Evolutionary conservation across 768 basidiomycete genomes (phyloP).

Genomic region (Termitomyces sp.): DNA sequence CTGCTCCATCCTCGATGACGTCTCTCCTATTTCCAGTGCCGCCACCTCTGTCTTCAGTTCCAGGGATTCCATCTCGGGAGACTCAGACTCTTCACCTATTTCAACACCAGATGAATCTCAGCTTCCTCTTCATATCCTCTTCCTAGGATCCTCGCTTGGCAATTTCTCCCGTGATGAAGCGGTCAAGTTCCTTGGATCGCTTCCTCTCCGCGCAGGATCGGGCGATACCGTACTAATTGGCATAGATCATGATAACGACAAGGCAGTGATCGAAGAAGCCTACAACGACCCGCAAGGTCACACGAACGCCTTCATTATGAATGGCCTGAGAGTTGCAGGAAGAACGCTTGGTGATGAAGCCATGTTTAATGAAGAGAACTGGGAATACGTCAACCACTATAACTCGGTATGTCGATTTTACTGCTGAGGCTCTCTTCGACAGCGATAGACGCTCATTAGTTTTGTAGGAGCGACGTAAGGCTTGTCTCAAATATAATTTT

Average conservation of each 20-base stretch:
- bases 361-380: constrained; percentile 62
- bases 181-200: constrained; percentile 65
- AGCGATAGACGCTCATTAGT: neutral
- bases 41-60: constrained; percentile 19
- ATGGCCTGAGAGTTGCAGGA: constrained; percentile 73
- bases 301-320: constrained; percentile 80
- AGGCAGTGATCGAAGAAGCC: constrained; percentile 70
- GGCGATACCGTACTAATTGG: constrained; percentile 88
- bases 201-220: constrained; percentile 71
- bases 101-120: constrained; percentile 45
- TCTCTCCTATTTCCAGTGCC: constrained; percentile 37
- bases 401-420: constrained; percentile 30
- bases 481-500: neutral
- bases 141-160: constrained; percentile 89
- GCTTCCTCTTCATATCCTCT: constrained; percentile 76
- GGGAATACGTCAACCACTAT: constrained; percentile 71
- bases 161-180: constrained; percentile 79
- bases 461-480: constrained; percentile 17
- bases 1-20: constrained; percentile 19
- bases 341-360: constrained; percentile 61
- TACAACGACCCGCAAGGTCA: constrained; percentile 81
- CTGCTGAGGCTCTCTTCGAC: neutral
- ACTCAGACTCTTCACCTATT: constrained; percentile 26
- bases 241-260: constrained; percentile 80
- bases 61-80: constrained; percentile 20